Conservation (phyloP, 1,284 basidiomycete genomes). For the Tilletia caries region DNA sequence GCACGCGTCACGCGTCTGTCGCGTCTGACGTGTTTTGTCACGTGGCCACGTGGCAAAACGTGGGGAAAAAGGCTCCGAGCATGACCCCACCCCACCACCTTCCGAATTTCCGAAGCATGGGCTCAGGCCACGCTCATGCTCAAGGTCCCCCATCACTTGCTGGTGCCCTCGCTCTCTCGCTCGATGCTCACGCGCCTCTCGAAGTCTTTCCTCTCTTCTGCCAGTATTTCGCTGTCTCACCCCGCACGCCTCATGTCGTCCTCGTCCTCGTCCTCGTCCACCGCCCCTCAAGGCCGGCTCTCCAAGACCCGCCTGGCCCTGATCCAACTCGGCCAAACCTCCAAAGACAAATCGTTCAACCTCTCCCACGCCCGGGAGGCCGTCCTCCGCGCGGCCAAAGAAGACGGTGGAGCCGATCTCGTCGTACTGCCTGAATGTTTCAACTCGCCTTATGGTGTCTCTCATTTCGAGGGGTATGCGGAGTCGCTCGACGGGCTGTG, state of each 20-base stretch:
- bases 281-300: background rate
- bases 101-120: no score
- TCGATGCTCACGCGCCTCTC: constrained; percentile 20
- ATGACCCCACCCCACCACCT: no score
- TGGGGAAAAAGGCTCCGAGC: no score
- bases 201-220: constrained; percentile 3
- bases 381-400: constrained; percentile 23
- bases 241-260: no score
- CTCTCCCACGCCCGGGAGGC: constrained; percentile 39
- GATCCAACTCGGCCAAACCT: constrained; percentile 47
- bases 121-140: no score
- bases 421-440: constrained; percentile 76
- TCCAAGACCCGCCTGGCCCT: constrained; percentile 35
- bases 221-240: no score
- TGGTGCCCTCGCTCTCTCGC: no score
- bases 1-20: no score
- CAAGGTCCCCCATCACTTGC: no score
- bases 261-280: background rate
- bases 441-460: constrained; percentile 91
- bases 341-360: constrained; percentile 45
- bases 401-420: constrained; percentile 36
- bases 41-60: no score
- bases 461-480: constrained; percentile 55
- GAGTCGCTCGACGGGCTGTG: constrained; percentile 45
- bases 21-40: no score